Evolutionary conservation across 371 early-diverging fungal species (phyloP).

Genomic region (Mortierella sp.): DNA sequence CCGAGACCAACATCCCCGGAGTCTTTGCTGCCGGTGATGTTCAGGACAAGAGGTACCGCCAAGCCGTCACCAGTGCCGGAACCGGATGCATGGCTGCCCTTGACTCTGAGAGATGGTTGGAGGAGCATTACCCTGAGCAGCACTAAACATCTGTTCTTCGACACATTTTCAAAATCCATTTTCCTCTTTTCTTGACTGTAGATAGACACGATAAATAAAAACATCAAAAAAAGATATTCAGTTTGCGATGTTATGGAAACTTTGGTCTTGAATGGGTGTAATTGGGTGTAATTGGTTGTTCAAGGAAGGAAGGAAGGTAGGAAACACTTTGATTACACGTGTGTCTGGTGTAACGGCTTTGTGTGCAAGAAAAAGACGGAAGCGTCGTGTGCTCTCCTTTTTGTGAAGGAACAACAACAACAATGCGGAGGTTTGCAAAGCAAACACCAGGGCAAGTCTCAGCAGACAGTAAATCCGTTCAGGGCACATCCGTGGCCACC

Average conservation of each 20-base stretch:
- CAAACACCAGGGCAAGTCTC: too few relatives aligned
- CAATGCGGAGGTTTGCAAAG: neutral
- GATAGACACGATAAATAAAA: conserved; percentile 22
- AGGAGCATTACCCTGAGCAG: conserved; percentile 68
- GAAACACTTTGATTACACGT: neutral
- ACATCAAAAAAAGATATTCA: neutral
- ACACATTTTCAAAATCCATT: too few relatives aligned
- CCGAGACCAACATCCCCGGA: conserved; percentile 89
- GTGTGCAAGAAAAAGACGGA: neutral
- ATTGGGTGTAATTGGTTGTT: too few relatives aligned
- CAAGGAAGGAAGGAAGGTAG: too few relatives aligned
- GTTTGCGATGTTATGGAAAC: too few relatives aligned
- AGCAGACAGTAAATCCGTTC: too few relatives aligned
- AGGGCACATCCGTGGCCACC: too few relatives aligned
- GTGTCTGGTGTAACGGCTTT: conserved; percentile 8
- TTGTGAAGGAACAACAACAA: neutral
- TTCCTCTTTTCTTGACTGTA: conserved; percentile 5
- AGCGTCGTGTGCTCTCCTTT: neutral
- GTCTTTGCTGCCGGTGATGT: conserved; percentile 99
- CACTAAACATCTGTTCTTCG: conserved; percentile 24
- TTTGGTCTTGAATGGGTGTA: neutral
- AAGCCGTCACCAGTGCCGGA: conserved; percentile 81
- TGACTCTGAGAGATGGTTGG: conserved; percentile 88
- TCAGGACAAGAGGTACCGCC: conserved; percentile 96
- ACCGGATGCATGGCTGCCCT: conserved; percentile 97